These are phyloP conservation scores for Metarhizium humberi DNA, from an alignment of 2,329 filamentous ascomycete genomes.

Conservation along the genomic window DNA sequence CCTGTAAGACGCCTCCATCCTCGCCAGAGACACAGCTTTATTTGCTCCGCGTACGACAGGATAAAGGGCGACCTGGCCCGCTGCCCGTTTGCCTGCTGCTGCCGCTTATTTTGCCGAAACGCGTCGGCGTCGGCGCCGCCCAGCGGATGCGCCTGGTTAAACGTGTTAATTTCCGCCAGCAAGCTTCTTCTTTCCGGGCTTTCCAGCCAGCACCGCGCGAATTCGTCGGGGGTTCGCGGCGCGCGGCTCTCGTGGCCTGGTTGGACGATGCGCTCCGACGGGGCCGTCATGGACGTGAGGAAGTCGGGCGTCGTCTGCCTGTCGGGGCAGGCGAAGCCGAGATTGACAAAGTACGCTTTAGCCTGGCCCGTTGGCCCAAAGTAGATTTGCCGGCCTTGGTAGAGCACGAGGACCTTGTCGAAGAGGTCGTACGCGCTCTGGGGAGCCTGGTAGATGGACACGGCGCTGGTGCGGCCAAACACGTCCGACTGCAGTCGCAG, in stretches of 20 bases:
- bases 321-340: constrained; percentile 47
- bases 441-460: constrained; percentile 14
- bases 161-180: constrained; percentile 2
- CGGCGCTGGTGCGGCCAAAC: too few relatives aligned
- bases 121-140: too few relatives aligned
- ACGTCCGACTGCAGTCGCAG: too few relatives aligned
- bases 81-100: too few relatives aligned
- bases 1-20: too few relatives aligned
- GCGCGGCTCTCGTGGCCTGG: neutral
- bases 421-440: constrained; percentile 36
- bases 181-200: too few relatives aligned
- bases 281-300: constrained; percentile 43
- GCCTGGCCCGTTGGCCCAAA: constrained; percentile 8
- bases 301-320: constrained; percentile 62
- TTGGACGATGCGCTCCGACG: constrained; percentile 21
- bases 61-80: too few relatives aligned
- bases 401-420: constrained; percentile 59
- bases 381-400: constrained; percentile 50
- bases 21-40: too few relatives aligned
- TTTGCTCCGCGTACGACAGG: too few relatives aligned
- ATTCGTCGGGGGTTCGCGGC: neutral
- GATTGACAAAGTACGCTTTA: constrained; percentile 16
- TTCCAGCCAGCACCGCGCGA: neutral
- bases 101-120: too few relatives aligned
- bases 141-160: too few relatives aligned